phyloP scores from a whole-genome alignment of 75 land plant species.

The Chamaecyparis obtusa region DNA sequence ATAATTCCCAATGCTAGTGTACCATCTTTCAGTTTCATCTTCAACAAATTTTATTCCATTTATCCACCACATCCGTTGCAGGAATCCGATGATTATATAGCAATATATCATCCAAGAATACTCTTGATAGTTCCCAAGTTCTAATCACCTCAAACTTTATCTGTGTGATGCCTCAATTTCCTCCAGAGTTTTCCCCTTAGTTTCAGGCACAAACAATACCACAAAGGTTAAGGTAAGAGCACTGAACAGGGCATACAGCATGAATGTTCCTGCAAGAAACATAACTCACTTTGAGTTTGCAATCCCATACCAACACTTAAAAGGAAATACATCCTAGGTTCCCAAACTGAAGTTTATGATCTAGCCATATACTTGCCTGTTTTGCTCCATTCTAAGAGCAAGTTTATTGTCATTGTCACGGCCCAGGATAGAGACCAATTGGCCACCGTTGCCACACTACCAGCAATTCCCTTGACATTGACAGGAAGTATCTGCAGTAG shows the following conservation, averaged over 20 bases:
- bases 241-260: constrained; percentile 14
- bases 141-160: neutral
- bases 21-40: neutral
- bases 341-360: neutral
- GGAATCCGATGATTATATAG: neutral
- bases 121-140: neutral
- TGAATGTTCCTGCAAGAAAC: constrained; percentile 15
- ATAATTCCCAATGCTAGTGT: neutral
- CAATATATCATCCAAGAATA: neutral
- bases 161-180: constrained; percentile 17
- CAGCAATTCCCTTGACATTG: constrained; percentile 76
- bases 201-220: constrained; percentile 17
- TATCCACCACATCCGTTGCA: neutral
- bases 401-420: constrained; percentile 69
- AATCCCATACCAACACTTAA: neutral
- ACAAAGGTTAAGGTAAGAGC: constrained; percentile 15
- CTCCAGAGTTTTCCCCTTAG: constrained; percentile 22
- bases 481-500: constrained; percentile 69
- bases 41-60: neutral
- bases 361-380: constrained; percentile 38
- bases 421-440: constrained; percentile 62
- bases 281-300: neutral
- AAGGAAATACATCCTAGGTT: neutral
- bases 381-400: constrained; percentile 65
- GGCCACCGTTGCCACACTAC: constrained; percentile 80